A percentile compares a stretch with the other conserved stretches of the same genome.
phyloP scores from a whole-genome alignment of 2,329 filamentous ascomycete species.

The Pseudogymnoascus destructans region DNA sequence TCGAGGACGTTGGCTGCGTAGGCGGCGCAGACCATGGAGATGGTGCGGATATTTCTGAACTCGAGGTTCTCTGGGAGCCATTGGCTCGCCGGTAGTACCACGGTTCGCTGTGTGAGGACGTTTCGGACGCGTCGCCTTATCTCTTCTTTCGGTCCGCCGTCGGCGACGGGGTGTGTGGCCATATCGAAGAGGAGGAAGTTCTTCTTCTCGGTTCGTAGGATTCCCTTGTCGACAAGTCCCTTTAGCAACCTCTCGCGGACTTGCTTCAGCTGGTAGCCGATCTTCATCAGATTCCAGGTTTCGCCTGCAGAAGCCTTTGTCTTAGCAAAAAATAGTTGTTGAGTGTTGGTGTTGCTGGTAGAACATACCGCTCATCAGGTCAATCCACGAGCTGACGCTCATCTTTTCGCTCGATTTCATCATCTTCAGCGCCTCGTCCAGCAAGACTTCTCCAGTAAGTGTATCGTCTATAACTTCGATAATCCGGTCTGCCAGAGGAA shows the following conservation, averaged over 20 bases:
- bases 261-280: conserved; percentile 98
- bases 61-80: conserved; percentile 92
- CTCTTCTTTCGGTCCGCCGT: conserved; percentile 94
- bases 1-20: conserved; percentile 97
- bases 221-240: conserved; percentile 95
- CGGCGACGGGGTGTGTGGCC: conserved; percentile 95
- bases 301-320: conserved; percentile 50
- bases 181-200: conserved; percentile 99
- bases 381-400: conserved; percentile 98
- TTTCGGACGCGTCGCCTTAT: conserved; percentile 86
- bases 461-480: conserved; percentile 98
- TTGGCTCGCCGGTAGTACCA: conserved; percentile 73
- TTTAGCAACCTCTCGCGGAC: conserved; percentile 95
- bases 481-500: conserved; percentile 80
- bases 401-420: conserved; percentile 99
- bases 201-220: conserved; percentile 94
- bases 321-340: conserved; percentile 9
- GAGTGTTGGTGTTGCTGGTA: conserved; percentile 11
- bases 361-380: conserved; percentile 83
- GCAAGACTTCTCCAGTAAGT: conserved; percentile 86
- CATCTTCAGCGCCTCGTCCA: conserved; percentile 98
- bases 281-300: conserved; percentile 99
- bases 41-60: conserved; percentile 81
- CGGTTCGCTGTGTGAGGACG: conserved; percentile 83
- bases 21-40: conserved; percentile 93